Base-by-base conservation (phyloP, 2,329 filamentous ascomycete genomes). In the Diaporthe ampelina region DNA sequence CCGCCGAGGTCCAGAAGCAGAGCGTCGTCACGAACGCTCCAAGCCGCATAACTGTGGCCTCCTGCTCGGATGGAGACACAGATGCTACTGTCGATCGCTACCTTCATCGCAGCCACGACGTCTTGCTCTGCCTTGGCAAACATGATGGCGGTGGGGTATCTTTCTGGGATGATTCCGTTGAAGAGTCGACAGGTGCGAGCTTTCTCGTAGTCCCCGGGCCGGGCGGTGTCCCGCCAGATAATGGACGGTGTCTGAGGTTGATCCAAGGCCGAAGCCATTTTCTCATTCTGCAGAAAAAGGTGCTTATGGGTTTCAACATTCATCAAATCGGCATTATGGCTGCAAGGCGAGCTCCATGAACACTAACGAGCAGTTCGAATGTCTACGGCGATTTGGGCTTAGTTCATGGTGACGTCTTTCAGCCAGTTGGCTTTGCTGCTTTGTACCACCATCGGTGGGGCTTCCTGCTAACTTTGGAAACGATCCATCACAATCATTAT, bases 1-100 rank as follows among this genome's bases (percentile, higher is more conserved):
- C 10, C 6, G 43, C 59, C 59, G 26, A 65, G 43, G 10, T 65
- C 59, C 26, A 65, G 3, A 19, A 65, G 59, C 43, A 65, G 59
- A 50, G 59, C 59, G 11, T 65, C n/a, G n/a, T 65, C 40, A 19
- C 26, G 59, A 17, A 65, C 26, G 43, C 59, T 65, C 43, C 59
- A 65, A 9, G 59, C 59, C 21, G 59, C 26, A 24, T 35, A 65
- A 17, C 43, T 65, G 37, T 65, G 59, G 29, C 59, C 59, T 10
- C 59, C 59, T 32, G 59, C 59, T 24, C 59, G 59, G 43, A 50
- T 65, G 9, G 59, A 65, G 43, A 65, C 6, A 11, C 59, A 43
- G 19, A 65, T 5, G 8, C 21, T 19, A n/a, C 7, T 48, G 9
- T 48, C 40, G 43, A 35, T 26, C 6, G 59, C 59, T n/a, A 50